phyloP scores from a whole-genome alignment of 2,329 filamentous ascomycete genomes.

The Penicillium sp. region DNA sequence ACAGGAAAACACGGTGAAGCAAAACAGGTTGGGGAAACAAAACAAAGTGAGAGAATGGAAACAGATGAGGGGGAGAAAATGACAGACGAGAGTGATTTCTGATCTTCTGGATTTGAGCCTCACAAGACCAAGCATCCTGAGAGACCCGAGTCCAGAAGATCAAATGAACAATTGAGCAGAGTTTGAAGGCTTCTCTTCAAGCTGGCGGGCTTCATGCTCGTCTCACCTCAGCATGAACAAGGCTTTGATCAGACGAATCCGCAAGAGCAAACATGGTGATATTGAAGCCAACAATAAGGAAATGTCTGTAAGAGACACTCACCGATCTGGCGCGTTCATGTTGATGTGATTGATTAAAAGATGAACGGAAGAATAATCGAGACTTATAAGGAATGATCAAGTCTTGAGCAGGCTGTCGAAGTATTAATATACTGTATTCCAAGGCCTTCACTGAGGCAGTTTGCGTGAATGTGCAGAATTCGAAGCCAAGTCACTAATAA shows the following conservation, averaged over 20 bases:
- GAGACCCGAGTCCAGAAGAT: no score
- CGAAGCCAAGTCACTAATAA: no score
- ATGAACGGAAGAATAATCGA: neutral
- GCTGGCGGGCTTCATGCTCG: neutral
- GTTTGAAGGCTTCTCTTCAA: neutral
- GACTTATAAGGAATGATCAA: neutral
- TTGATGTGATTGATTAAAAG: constrained; percentile 13
- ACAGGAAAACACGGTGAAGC: neutral
- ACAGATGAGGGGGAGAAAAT: neutral
- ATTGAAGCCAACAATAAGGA: neutral
- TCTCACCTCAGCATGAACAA: neutral
- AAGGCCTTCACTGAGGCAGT: no score
- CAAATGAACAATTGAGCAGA: neutral
- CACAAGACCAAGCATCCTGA: no score
- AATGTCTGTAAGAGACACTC: constrained; percentile 19
- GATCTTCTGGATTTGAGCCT: no score
- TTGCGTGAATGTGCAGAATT: no score
- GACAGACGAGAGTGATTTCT: neutral
- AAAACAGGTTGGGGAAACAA: neutral
- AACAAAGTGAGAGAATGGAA: neutral
- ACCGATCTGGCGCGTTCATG: constrained; percentile 54
- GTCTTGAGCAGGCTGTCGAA: neutral
- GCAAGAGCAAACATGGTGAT: neutral
- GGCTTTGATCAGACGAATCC: neutral
- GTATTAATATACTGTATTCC: no score